These are phyloP conservation scores for Amanita muscaria DNA, from an alignment of 768 basidiomycete species.

Conservation along the genomic window DNA sequence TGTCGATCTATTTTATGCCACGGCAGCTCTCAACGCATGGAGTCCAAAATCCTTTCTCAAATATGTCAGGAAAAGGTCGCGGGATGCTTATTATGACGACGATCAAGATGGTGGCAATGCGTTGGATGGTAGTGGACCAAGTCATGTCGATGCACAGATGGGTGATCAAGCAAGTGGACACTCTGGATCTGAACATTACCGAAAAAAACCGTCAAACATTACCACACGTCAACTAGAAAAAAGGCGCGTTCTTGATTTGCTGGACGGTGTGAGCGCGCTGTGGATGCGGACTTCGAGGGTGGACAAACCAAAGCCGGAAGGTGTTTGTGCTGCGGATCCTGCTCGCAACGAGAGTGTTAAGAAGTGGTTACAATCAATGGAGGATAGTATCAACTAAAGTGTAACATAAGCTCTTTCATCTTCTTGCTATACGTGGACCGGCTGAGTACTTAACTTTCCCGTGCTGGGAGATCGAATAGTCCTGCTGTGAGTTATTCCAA, in stretches of 20 bases:
- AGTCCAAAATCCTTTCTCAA: neutral
- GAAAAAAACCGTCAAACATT: conserved; percentile 3
- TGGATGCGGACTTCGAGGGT: conserved; percentile 5
- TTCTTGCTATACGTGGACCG: no score
- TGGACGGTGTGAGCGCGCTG: conserved; percentile 6
- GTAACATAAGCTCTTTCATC: no score
- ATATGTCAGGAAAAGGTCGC: conserved; percentile 1
- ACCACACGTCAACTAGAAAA: conserved; percentile 1
- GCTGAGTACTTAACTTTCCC: no score
- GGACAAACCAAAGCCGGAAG: conserved; percentile 3
- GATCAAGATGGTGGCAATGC: conserved; percentile 2
- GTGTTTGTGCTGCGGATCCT: conserved; percentile 5
- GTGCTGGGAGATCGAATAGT: no score
- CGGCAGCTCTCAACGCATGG: conserved; percentile 9
- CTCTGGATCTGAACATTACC: conserved; percentile 2
- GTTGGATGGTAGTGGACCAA: neutral
- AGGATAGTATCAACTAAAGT: no score
- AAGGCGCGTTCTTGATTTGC: conserved; percentile 3
- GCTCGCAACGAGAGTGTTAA: conserved; percentile 1
- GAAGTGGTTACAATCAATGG: neutral
- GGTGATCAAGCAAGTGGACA: conserved; percentile 1
- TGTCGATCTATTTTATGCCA: conserved; percentile 7
- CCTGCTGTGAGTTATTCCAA: no score
- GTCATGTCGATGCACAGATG: conserved; percentile 4
- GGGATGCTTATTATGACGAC: conserved; percentile 9